These are phyloP conservation scores for Miscanthus lutarioriparius DNA, from an alignment of 176 grass and related monocot species.

Conservation along the genomic window DNA sequence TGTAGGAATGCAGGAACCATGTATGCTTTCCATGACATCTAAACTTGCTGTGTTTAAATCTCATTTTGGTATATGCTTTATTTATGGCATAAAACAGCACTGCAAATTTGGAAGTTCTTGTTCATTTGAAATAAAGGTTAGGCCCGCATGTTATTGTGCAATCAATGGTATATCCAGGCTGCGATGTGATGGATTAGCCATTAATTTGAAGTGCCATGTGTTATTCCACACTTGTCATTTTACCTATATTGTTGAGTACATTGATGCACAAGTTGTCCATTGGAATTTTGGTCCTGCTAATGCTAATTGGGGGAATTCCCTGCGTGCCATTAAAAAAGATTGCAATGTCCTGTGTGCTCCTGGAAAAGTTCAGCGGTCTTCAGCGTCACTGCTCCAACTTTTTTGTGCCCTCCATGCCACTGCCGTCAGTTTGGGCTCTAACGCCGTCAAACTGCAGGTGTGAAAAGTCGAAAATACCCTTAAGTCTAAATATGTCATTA, in stretches of 20 bases:
- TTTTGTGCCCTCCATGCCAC: too few species aligned
- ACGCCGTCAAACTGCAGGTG: too few species aligned
- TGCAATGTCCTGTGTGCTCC: too few species aligned
- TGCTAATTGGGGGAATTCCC: too few species aligned
- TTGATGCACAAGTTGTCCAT: background rate
- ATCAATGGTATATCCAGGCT: background rate
- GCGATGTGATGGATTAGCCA: background rate
- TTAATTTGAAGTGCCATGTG: background rate
- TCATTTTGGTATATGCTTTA: slow-evolving; percentile 23
- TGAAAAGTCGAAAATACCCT: too few species aligned
- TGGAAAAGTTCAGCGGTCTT: too few species aligned
- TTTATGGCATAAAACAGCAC: slow-evolving; percentile 2
- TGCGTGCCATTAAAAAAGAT: too few species aligned
- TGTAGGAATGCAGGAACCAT: slow-evolving; percentile 7
- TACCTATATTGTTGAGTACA: slow-evolving; percentile 12
- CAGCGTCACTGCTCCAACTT: too few species aligned
- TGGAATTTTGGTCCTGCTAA: slow-evolving; percentile 25
- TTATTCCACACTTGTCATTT: slow-evolving; percentile 26
- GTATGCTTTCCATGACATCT: background rate
- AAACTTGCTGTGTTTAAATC: background rate
- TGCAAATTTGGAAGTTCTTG: background rate
- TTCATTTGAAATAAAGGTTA: background rate
- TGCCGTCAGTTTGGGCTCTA: too few species aligned
- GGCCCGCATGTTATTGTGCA: background rate
- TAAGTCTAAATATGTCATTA: too few species aligned